Evolutionary conservation across 1,284 basidiomycete species (phyloP), one percentile per base, ranked within the genome.

Genomic region (Papiliotrema flavescens): DNA sequence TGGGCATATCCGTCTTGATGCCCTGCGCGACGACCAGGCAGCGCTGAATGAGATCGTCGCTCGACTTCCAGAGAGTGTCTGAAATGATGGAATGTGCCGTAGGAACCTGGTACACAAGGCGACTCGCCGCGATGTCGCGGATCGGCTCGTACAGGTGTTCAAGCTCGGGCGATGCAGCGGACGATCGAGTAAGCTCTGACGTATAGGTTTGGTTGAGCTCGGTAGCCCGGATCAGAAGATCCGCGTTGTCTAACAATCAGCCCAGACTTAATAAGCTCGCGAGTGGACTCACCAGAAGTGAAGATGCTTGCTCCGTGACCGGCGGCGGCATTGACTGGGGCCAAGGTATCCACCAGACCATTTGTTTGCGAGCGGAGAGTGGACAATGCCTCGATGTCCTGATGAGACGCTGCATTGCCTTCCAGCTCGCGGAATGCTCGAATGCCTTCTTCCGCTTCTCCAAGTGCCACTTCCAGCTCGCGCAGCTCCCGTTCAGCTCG

Each of bases 1-100:
- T 47, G 15, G 43, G 24, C 49, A 19, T 20, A 6, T 42, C 51
- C 19, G 77, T 67, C 39, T 84, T 74, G 62, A 89, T 69, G 19
- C 79, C 76, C 65, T 90, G 88, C 22, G 86, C 80, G 26, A 80
- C 79, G 41, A 88, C 74, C 34, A 90, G 80, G 43, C 89, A 75
- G 1, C 79, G 70, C 62, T 87, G 83, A 65, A 92, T 82, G 56
- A 88, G 60, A 40, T 66, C 68, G 54, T 76, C 73, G 51, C 73
- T 75, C 42, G 63, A 50, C 15, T 49, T 35, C 68, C 74, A 75
- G 2, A 37, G 20, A 17, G 8, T 15, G 8, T 19, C 14, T 4
- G 49, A 28, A 17, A 51, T n/a, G 8, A 20, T 32, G 11, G 23
- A n/a, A 8, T 23, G 9, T 14, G 40, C 24, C 8, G 14, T 6